A percentile compares a stretch with the other conserved stretches of the same genome.
These are phyloP conservation scores for Shiraia bambusicola DNA, from an alignment of 2,329 filamentous ascomycete species.

Conservation along the genomic window DNA sequence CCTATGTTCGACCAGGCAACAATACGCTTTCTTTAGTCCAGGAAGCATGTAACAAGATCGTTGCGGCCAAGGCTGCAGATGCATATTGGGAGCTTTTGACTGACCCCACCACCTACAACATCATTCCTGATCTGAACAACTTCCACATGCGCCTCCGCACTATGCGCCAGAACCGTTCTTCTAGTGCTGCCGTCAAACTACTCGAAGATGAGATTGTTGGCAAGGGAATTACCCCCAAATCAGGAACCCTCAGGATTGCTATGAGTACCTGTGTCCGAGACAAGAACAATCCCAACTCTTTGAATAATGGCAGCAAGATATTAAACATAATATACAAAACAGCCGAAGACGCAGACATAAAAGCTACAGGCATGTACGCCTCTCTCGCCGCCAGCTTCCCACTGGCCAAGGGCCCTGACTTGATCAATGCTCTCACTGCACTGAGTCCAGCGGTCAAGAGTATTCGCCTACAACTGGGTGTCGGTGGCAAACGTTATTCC, in stretches of 20 bases:
- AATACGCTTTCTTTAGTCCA: constrained; percentile 69
- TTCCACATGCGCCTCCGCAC: constrained; percentile 68
- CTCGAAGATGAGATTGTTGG: constrained; percentile 47
- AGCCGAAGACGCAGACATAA: constrained; percentile 34
- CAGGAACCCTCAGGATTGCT: constrained; percentile 67
- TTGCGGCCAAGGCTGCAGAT: constrained; percentile 62
- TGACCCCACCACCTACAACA: constrained; percentile 50
- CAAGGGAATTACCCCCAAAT: constrained; percentile 30
- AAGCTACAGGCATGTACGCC: constrained; percentile 33
- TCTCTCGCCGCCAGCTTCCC: constrained; percentile 32
- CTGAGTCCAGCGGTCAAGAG: constrained; percentile 30
- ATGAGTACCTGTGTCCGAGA: constrained; percentile 75
- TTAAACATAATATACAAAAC: constrained; percentile 51
- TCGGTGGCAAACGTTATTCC: constrained; percentile 18
- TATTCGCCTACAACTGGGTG: constrained; percentile 33
- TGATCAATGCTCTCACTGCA: constrained; percentile 30
- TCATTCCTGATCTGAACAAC: constrained; percentile 72
- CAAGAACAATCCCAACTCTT: constrained; percentile 69
- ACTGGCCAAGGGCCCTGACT: constrained; percentile 30
- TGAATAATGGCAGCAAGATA: constrained; percentile 65
- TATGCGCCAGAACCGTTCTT: constrained; percentile 66
- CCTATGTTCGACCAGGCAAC: constrained; percentile 53
- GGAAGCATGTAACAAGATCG: constrained; percentile 61
- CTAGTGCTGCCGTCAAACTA: constrained; percentile 60
- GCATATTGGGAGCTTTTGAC: constrained; percentile 79